These are phyloP conservation scores for Panaeolus papilionaceus DNA, from an alignment of 768 basidiomycete species.

Conservation along the genomic window DNA sequence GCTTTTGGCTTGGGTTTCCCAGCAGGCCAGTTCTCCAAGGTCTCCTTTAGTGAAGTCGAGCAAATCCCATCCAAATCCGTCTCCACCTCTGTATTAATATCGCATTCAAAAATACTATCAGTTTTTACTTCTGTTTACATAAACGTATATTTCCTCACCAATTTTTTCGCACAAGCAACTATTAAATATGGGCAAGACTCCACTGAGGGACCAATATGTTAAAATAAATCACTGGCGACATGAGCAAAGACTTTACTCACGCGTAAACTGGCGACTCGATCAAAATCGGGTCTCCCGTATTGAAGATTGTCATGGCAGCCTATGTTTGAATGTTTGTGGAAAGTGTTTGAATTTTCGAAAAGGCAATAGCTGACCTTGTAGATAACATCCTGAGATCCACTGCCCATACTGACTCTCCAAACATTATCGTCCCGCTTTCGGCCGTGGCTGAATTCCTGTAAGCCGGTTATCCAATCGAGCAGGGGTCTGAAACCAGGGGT, in stretches of 20 bases:
- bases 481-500: constrained; percentile 71
- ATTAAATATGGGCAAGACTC: constrained; percentile 68
- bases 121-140: background rate
- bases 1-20: constrained; percentile 75
- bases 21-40: constrained; percentile 76
- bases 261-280: constrained; percentile 85
- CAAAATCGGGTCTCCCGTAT: constrained; percentile 80
- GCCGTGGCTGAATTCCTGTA: constrained; percentile 76
- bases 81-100: constrained; percentile 62
- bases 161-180: constrained; percentile 60
- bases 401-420: constrained; percentile 81
- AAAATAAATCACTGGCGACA: background rate
- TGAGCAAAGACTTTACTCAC: constrained; percentile 39
- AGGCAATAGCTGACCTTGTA: constrained; percentile 65
- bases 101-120: background rate
- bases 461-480: constrained; percentile 68
- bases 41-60: constrained; percentile 61
- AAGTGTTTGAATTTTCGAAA: background rate
- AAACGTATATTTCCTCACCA: constrained; percentile 42
- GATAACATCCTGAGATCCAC: constrained; percentile 88
- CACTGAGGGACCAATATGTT: constrained; percentile 41
- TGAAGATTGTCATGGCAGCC: constrained; percentile 73
- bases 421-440: constrained; percentile 57
- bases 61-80: constrained; percentile 80
- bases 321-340: constrained; percentile 33